A percentile compares a stretch with the other conserved stretches of the same genome.
phyloP scores from a whole-genome alignment of 169 alveolate species.

The Amoebophrya sp. region DNA sequence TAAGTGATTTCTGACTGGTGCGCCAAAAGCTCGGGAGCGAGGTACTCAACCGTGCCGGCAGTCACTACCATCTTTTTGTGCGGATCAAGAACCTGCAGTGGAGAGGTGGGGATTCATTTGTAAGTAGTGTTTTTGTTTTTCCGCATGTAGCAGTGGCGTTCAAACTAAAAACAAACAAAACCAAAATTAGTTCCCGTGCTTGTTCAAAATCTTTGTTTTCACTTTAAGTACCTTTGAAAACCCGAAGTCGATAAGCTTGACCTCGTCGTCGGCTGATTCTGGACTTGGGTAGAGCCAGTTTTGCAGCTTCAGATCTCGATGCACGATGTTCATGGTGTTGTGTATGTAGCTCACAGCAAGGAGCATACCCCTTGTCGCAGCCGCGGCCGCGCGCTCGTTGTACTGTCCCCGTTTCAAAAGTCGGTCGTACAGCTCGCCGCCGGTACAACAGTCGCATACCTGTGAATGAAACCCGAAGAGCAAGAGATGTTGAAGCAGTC shows the following conservation, averaged over 20 bases:
- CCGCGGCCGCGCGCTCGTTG: not conserved
- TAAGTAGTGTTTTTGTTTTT: too few relatives aligned
- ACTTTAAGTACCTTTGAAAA: not conserved
- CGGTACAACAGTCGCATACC: not conserved
- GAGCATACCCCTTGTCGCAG: not conserved
- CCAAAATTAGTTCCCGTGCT: too few relatives aligned
- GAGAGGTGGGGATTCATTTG: too few relatives aligned
- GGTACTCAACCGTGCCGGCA: conserved; percentile 5
- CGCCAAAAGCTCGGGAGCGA: not conserved
- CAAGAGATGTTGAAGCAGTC: too few relatives aligned
- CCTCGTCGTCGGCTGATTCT: not conserved
- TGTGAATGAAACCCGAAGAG: too few relatives aligned
- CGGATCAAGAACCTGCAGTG: too few relatives aligned
- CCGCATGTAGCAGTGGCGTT: too few relatives aligned
- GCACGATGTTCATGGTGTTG: conserved; percentile 23
- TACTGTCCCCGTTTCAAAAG: not conserved
- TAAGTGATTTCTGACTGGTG: not conserved
- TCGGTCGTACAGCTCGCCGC: not conserved
- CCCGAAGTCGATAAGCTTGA: not conserved
- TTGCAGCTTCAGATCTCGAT: not conserved
- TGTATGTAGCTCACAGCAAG: not conserved
- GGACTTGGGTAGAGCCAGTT: not conserved
- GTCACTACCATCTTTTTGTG: not conserved
- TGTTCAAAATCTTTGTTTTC: too few relatives aligned
- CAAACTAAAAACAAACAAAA: too few relatives aligned